Percentiles rank a stretch among this genome's conserved stretches.
Conservation (phyloP, 2,329 filamentous ascomycete species). For the Verticillium nubilum region DNA sequence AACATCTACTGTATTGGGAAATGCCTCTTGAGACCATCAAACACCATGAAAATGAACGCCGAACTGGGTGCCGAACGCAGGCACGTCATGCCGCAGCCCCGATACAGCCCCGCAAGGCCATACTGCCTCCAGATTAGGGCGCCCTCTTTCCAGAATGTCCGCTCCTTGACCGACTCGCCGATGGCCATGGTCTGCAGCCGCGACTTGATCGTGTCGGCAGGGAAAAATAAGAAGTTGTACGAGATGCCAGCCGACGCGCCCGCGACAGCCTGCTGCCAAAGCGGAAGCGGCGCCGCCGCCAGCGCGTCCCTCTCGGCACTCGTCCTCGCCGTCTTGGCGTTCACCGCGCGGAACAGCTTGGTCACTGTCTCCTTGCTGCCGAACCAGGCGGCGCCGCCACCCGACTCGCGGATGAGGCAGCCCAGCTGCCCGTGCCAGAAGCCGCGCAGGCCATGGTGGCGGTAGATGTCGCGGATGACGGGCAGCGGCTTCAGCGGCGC, state of each 20-base stretch:
- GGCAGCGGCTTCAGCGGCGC: constrained; percentile 57
- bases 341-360: constrained; percentile 59
- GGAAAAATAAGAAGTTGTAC: constrained; percentile 97
- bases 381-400: constrained; percentile 93
- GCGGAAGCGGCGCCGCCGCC: constrained; percentile 53
- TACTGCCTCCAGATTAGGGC: constrained; percentile 73
- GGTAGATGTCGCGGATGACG: constrained; percentile 75
- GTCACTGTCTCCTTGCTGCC: constrained; percentile 80
- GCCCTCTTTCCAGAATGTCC: constrained; percentile 69
- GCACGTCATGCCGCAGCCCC: constrained; percentile 92
- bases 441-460: constrained; percentile 73
- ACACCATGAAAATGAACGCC: constrained; percentile 97
- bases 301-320: constrained; percentile 34
- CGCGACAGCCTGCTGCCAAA: constrained; percentile 83
- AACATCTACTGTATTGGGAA: constrained; percentile 43
- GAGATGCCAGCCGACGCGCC: constrained; percentile 85
- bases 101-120: constrained; percentile 80
- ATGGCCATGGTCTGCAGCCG: constrained; percentile 88
- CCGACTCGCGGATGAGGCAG: constrained; percentile 88
- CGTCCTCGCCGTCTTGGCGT: constrained; percentile 35
- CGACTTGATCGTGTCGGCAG: constrained; percentile 95
- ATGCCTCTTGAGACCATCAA: constrained; percentile 73
- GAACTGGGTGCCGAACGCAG: constrained; percentile 85
- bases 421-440: constrained; percentile 96
- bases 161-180: constrained; percentile 45